Conservation (phyloP, 805 yeast species). For the Saccharomyces mikatae region DNA sequence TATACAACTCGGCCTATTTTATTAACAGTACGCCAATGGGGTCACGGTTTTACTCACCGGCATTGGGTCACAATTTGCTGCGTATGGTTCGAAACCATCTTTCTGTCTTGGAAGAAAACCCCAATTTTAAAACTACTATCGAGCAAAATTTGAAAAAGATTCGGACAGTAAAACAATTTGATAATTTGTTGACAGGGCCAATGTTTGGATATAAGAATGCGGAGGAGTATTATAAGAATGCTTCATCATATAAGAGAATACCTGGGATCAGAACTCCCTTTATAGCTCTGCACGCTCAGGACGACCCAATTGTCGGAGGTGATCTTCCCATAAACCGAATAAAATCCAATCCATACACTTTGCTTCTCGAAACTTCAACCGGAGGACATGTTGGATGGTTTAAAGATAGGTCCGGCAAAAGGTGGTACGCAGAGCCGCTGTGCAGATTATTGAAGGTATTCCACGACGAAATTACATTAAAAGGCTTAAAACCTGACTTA, state of each 20-base stretch:
- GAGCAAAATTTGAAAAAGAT: constrained; percentile 21
- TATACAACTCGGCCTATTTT: constrained; percentile 40
- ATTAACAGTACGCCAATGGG: constrained; percentile 40
- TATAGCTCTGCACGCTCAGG: constrained; percentile 53
- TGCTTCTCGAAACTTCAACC: constrained; percentile 48
- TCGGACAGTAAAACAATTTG: constrained; percentile 47
- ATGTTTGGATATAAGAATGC: constrained; percentile 59
- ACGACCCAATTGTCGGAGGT: constrained; percentile 66
- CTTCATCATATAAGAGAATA: constrained; percentile 48
- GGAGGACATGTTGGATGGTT: constrained; percentile 89
- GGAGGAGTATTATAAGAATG: constrained; percentile 55
- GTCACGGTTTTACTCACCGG: constrained; percentile 39
- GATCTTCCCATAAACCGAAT: constrained; percentile 47
- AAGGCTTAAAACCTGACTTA: constrained; percentile 13
- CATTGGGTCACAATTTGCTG: constrained; percentile 42
- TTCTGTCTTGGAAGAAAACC: constrained; percentile 31
- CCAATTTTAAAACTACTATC: constrained; percentile 10
- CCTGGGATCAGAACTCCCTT: constrained; percentile 52
- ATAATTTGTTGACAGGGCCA: constrained; percentile 54
- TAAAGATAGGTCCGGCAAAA: constrained; percentile 40
- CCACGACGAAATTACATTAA: constrained; percentile 25
- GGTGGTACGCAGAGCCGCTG: constrained; percentile 59
- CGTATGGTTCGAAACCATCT: constrained; percentile 38
- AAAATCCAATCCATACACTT: constrained; percentile 48
- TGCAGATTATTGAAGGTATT: constrained; percentile 35